phyloP scores from a whole-genome alignment of 2,329 filamentous ascomycete species.

The Colletotrichum spinosum region DNA sequence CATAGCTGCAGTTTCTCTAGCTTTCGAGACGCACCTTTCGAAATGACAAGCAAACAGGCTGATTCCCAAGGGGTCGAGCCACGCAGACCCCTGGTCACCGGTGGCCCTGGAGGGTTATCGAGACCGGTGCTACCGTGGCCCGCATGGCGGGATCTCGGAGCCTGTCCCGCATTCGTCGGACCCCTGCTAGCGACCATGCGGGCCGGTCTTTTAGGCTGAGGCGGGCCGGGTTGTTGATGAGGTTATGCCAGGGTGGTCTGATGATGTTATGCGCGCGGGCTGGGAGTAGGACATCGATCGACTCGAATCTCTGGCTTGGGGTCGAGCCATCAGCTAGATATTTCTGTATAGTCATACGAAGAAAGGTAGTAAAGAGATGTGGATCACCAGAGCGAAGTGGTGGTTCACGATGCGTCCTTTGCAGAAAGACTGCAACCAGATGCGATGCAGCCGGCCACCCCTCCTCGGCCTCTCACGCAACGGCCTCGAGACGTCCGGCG shows the following conservation, averaged over 20 bases:
- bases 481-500: no score
- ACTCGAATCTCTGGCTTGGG: not conserved
- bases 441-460: no score
- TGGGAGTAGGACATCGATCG: not conserved
- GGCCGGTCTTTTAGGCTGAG: not conserved
- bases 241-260: not conserved
- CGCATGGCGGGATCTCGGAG: not conserved
- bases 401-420: no score
- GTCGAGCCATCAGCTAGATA: no score
- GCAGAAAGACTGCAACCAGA: no score
- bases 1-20: no score
- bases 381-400: no score
- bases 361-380: no score
- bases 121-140: not conserved
- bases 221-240: slow-evolving; percentile 12
- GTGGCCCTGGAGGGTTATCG: not conserved
- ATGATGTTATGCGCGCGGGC: not conserved
- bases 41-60: no score
- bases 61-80: not conserved
- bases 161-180: not conserved
- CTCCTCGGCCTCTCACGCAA: no score
- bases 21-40: no score
- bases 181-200: slow-evolving; percentile 1
- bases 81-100: not conserved
- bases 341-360: no score